Evolutionary conservation across 805 yeast species (phyloP).

Genomic region (Hanseniaspora pseudoguilliermondii): DNA sequence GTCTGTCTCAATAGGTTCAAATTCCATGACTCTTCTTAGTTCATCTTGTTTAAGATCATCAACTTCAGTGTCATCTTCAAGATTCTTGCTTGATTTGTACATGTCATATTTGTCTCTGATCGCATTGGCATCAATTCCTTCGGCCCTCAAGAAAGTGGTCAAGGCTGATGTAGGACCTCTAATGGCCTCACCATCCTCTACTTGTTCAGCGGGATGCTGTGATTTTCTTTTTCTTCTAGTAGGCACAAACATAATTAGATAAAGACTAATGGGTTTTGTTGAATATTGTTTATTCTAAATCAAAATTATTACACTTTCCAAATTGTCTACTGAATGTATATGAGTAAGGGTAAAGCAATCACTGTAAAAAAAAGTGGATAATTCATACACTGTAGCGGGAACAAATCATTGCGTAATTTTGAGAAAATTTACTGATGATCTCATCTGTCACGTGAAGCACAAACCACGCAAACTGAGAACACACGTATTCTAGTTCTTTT

Average conservation of each 20-base stretch:
- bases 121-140: constrained; percentile 75
- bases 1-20: background rate
- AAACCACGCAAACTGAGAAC: no score
- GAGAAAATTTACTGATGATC: no score
- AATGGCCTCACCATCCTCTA: constrained; percentile 16
- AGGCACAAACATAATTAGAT: constrained; percentile 10
- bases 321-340: background rate
- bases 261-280: no score
- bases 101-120: constrained; percentile 42
- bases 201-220: background rate
- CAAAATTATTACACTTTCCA: no score
- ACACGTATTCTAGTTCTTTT: background rate
- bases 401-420: no score
- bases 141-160: constrained; percentile 75
- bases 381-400: no score
- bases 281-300: no score
- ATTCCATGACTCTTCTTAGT: constrained; percentile 20
- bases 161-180: constrained; percentile 69
- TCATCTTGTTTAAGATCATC: constrained; percentile 15
- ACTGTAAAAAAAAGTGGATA: no score
- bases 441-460: no score
- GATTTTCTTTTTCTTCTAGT: constrained; percentile 12
- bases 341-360: background rate
- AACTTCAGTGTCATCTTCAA: constrained; percentile 18
- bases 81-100: constrained; percentile 21